Evolutionary conservation across 371 early-diverging fungal species (phyloP).

Genomic region (Haplosporangium sp.): DNA sequence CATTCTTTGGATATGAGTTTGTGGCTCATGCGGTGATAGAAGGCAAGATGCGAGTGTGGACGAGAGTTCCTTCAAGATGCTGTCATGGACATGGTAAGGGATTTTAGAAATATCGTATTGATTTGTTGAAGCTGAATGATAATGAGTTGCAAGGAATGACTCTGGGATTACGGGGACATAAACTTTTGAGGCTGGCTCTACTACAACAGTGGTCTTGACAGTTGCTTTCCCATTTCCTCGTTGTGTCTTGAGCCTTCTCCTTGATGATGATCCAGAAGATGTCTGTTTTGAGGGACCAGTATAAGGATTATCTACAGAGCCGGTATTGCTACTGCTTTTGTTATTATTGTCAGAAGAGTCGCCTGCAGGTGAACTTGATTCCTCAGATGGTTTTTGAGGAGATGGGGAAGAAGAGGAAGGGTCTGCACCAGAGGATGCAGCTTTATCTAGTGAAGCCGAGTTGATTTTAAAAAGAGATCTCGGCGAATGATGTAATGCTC

Average conservation of each 20-base stretch:
- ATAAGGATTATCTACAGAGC: constrained; percentile 8
- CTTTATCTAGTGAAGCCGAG: neutral
- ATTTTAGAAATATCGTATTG: constrained; percentile 11
- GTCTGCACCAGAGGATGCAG: neutral
- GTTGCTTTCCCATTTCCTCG: constrained; percentile 9
- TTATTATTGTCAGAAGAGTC: constrained; percentile 4
- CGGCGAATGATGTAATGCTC: constrained; percentile 4
- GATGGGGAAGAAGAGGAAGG: neutral
- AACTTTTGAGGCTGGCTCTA: constrained; percentile 11
- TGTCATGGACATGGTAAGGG: constrained; percentile 35
- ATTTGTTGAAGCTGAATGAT: constrained; percentile 15
- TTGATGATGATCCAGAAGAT: constrained; percentile 9
- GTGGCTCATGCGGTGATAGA: constrained; percentile 19
- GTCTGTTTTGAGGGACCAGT: constrained; percentile 6
- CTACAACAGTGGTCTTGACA: neutral
- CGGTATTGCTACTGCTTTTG: neutral
- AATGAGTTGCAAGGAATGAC: constrained; percentile 24
- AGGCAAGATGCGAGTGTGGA: constrained; percentile 47
- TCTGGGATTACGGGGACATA: constrained; percentile 44
- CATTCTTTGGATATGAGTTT: constrained; percentile 30
- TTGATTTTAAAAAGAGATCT: neutral
- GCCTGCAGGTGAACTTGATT: neutral
- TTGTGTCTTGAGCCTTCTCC: constrained; percentile 14
- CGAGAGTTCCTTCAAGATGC: constrained; percentile 25
- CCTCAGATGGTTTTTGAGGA: constrained; percentile 4